A percentile compares a stretch with the other conserved stretches of the same genome.
Evolutionary conservation across 495 filamentous ascomycete genomes (phyloP).

Genomic region (Cladorrhinum samala): DNA sequence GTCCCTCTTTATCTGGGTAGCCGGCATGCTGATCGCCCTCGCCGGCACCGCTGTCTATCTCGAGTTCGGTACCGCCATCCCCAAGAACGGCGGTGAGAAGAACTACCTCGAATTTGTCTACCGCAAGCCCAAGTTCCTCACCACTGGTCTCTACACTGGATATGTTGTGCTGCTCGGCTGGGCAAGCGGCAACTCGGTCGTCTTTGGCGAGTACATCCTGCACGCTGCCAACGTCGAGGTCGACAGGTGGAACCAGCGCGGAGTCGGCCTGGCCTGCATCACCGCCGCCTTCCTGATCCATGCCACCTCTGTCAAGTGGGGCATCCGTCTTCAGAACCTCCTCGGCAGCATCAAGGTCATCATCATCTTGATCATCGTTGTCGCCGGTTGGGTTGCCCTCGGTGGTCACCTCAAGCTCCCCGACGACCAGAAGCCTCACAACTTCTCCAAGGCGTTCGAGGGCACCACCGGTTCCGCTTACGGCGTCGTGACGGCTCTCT

Average conservation of each 20-base stretch:
- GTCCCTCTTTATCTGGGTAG: constrained; percentile 59
- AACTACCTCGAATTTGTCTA: constrained; percentile 65
- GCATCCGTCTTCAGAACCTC: constrained; percentile 58
- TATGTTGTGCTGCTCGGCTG: constrained; percentile 54
- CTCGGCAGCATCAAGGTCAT: constrained; percentile 63
- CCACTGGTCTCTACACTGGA: constrained; percentile 56
- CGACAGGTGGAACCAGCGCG: constrained; percentile 62
- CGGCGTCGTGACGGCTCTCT: constrained; percentile 56
- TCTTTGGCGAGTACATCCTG: constrained; percentile 64
- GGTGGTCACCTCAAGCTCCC: constrained; percentile 48
- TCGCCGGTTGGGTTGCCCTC: constrained; percentile 59
- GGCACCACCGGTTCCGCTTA: constrained; percentile 53
- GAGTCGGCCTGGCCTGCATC: constrained; percentile 59
- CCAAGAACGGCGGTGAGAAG: constrained; percentile 53
- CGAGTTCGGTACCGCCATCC: constrained; percentile 54
- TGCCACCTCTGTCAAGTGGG: constrained; percentile 57
- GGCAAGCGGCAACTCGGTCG: constrained; percentile 55
- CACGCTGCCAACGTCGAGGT: constrained; percentile 53
- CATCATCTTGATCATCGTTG: constrained; percentile 60
- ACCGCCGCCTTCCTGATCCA: constrained; percentile 59
- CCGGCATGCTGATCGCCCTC: constrained; percentile 55
- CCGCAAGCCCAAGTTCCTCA: constrained; percentile 57
- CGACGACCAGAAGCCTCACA: constrained; percentile 45
- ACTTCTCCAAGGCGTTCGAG: constrained; percentile 61
- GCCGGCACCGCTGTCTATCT: constrained; percentile 60